A percentile compares a stretch with the other conserved stretches of the same genome.
Conservation (phyloP, 163 green algal species). For the Prototheca wickerhamii region DNA sequence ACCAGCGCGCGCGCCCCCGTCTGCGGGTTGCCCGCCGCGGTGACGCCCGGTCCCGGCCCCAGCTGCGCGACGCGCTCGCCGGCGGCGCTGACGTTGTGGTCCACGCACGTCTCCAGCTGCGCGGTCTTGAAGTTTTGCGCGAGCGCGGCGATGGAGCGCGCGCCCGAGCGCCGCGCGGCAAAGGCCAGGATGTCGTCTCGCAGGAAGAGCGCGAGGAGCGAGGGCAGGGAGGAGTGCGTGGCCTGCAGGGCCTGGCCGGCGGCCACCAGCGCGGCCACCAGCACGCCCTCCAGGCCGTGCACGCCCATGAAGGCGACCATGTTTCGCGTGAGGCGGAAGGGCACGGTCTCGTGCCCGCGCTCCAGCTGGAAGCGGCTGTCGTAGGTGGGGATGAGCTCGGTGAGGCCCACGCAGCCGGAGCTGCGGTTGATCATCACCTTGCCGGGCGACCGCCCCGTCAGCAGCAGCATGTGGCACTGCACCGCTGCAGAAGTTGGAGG, state of each 20-base stretch:
- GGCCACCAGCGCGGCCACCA: slow-evolving; percentile 24
- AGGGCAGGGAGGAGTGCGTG: slow-evolving; percentile 30
- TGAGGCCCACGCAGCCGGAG: slow-evolving; percentile 73
- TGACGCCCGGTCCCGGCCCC: slow-evolving; percentile 8
- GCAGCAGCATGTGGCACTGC: slow-evolving; percentile 73
- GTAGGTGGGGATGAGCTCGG: slow-evolving; percentile 73
- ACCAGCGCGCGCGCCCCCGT: slow-evolving; percentile 48
- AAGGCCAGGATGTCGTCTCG: slow-evolving; percentile 78
- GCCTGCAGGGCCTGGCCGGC: slow-evolving; percentile 35
- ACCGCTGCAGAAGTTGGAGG: slow-evolving; percentile 35
- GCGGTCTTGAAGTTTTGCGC: slow-evolving; percentile 12
- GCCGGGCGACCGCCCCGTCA: slow-evolving; percentile 73
- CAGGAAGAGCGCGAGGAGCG: slow-evolving; percentile 73
- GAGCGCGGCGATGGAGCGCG: slow-evolving; percentile 19
- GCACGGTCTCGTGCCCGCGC: slow-evolving; percentile 70
- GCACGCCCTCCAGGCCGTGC: slow-evolving; percentile 25
- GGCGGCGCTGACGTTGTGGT: slow-evolving; percentile 30
- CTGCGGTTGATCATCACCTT: slow-evolving; percentile 86
- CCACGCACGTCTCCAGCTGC: slow-evolving; percentile 40
- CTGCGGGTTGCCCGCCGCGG: slow-evolving; percentile 22
- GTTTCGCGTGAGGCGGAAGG: slow-evolving; percentile 96
- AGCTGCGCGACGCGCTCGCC: slow-evolving; percentile 5
- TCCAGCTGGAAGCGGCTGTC: slow-evolving; percentile 65
- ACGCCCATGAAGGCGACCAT: slow-evolving; percentile 48
- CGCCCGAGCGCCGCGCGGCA: slow-evolving; percentile 24